Evolutionary conservation across 495 filamentous ascomycete genomes (phyloP).

Genomic region (Podospora didyma): DNA sequence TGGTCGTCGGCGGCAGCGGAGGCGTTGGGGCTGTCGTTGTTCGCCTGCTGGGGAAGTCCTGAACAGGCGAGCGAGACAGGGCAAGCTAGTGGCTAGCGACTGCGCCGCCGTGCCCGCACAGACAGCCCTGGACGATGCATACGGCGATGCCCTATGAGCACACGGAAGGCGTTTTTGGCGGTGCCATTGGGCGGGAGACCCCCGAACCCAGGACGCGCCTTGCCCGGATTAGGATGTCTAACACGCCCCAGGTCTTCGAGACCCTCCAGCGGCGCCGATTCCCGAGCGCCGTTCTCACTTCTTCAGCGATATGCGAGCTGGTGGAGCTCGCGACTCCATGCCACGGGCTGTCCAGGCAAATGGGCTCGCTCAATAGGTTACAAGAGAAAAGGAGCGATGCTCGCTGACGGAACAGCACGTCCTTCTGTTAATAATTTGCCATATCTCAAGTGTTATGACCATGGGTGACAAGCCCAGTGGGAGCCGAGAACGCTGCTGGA

Average conservation of each 20-base stretch:
- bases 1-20: background rate
- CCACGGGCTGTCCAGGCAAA: background rate
- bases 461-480: background rate
- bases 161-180: slow-evolving; percentile 17
- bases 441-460: background rate
- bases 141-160: slow-evolving; percentile 32
- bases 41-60: background rate
- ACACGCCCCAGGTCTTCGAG: background rate
- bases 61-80: background rate
- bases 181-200: slow-evolving; percentile 31
- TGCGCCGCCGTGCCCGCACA: slow-evolving; percentile 30
- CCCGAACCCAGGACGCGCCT: slow-evolving; percentile 12
- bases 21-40: background rate
- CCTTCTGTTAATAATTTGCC: background rate
- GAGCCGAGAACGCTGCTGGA: too few relatives aligned
- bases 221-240: background rate
- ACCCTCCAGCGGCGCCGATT: background rate
- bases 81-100: slow-evolving; percentile 10
- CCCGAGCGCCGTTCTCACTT: background rate
- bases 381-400: background rate
- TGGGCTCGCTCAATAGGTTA: background rate
- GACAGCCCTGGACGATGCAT: slow-evolving; percentile 31
- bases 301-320: background rate
- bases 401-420: background rate
- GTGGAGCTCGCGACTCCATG: background rate